These are phyloP conservation scores for Tulasnella sp. DNA, from an alignment of 768 basidiomycete genomes.

Conservation along the genomic window DNA sequence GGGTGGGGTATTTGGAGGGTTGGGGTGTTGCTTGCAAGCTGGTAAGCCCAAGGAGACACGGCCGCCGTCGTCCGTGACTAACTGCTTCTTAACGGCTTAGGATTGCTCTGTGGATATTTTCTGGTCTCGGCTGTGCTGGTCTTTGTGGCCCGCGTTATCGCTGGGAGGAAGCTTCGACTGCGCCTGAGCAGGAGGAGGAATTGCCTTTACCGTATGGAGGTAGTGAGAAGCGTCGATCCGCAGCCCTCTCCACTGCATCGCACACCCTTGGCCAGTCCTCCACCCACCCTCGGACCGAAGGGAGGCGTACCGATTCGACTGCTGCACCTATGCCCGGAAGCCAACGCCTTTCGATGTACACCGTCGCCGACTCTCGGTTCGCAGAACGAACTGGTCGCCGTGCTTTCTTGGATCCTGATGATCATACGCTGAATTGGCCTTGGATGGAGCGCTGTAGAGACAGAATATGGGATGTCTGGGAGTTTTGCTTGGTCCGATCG, in stretches of 20 bases:
- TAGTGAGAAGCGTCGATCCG: background rate
- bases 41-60: slow-evolving; percentile 34
- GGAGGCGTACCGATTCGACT: background rate
- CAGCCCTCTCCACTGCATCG: background rate
- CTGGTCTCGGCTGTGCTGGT: slow-evolving; percentile 66
- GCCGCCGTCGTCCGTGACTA: background rate
- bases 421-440: slow-evolving; percentile 53
- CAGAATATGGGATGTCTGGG: slow-evolving; percentile 66
- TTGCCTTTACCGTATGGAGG: background rate
- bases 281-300: background rate
- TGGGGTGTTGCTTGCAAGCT: slow-evolving; percentile 54
- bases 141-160: slow-evolving; percentile 70
- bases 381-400: slow-evolving; percentile 26
- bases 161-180: slow-evolving; percentile 57
- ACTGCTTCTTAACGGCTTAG: slow-evolving; percentile 27
- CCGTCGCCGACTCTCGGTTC: slow-evolving; percentile 26
- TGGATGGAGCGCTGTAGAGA: slow-evolving; percentile 63
- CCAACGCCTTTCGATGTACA: background rate
- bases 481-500: slow-evolving; percentile 48
- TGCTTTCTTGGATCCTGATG: slow-evolving; percentile 35
- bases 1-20: slow-evolving; percentile 69
- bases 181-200: slow-evolving; percentile 39
- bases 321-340: too few relatives aligned
- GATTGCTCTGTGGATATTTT: slow-evolving; percentile 67
- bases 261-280: background rate